Percentiles rank a stretch among this genome's conserved stretches.
Evolutionary conservation across 164 flowering plant genomes (phyloP).

Genomic region (Piper betle): DNA sequence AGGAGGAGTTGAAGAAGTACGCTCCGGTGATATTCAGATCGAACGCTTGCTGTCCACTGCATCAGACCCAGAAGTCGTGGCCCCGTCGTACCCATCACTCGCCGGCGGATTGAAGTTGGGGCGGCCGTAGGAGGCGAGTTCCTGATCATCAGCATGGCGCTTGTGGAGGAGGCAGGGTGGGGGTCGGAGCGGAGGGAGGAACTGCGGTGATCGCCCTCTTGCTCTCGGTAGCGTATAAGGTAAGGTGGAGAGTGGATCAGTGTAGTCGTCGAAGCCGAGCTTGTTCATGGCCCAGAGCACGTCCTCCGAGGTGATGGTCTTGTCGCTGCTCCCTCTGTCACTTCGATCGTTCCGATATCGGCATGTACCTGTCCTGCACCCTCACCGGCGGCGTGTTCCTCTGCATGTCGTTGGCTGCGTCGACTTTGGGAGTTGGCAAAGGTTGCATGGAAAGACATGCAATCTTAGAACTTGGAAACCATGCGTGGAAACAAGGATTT

Average conservation of each 20-base stretch:
- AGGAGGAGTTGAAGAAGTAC: conserved; percentile 56
- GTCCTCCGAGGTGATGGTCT: conserved; percentile 81
- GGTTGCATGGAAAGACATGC: too few species aligned
- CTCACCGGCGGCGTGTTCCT: too few species aligned
- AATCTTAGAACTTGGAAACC: too few species aligned
- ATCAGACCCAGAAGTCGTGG: conserved; percentile 58
- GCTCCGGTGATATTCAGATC: conserved; percentile 69
- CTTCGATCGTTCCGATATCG: conserved; percentile 69
- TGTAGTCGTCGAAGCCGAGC: conserved; percentile 74
- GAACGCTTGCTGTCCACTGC: conserved; percentile 34
- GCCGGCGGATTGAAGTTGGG: background rate
- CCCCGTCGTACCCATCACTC: too few species aligned
- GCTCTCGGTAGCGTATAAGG: conserved; percentile 23
- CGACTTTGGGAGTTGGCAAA: too few species aligned
- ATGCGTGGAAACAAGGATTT: too few species aligned
- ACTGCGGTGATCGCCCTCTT: conserved; percentile 34
- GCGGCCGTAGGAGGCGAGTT: conserved; percentile 5
- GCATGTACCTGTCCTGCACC: conserved; percentile 83
- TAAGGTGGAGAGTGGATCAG: conserved; percentile 52
- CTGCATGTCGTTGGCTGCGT: too few species aligned
- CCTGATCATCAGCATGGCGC: conserved; percentile 8
- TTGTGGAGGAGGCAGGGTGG: conserved; percentile 16
- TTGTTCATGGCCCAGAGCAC: conserved; percentile 79
- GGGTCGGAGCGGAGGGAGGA: conserved; percentile 36
- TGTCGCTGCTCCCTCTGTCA: conserved; percentile 83